These are phyloP conservation scores for Torulaspora gathmanii DNA, from an alignment of 805 yeast species.

Conservation along the genomic window DNA sequence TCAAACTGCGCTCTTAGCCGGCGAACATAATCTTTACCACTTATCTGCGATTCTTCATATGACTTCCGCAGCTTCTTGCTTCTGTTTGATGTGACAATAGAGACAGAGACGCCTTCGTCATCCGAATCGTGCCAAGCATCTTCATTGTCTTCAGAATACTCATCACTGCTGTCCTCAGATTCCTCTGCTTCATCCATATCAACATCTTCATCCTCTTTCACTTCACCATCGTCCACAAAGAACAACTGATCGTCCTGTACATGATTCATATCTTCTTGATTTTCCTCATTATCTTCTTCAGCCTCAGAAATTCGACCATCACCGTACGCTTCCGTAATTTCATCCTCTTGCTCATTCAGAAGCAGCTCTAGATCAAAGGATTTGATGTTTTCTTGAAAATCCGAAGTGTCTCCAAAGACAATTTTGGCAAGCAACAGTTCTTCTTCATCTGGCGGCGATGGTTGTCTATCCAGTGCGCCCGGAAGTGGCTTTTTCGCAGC, in stretches of 20 bases:
- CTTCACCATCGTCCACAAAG: conserved; percentile 28
- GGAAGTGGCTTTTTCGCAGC: conserved; percentile 1
- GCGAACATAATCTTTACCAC: conserved; percentile 55
- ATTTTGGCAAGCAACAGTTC: conserved; percentile 74
- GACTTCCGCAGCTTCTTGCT: conserved; percentile 66
- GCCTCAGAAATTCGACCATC: conserved; percentile 34
- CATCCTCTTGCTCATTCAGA: conserved; percentile 39
- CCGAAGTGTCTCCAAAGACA: conserved; percentile 78
- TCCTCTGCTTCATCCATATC: conserved; percentile 23
- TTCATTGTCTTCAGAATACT: conserved; percentile 35
- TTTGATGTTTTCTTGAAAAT: conserved; percentile 53
- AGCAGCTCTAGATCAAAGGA: conserved; percentile 46
- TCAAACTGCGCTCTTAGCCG: conserved; percentile 70
- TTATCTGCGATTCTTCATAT: conserved; percentile 48
- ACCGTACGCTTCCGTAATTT: conserved; percentile 27
- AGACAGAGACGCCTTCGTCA: conserved; percentile 67
- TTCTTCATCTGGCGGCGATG: conserved; percentile 77
- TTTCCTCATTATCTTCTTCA: conserved; percentile 33
- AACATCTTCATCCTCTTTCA: conserved; percentile 27
- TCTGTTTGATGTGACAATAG: conserved; percentile 55
- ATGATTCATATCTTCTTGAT: conserved; percentile 27
- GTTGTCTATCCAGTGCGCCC: conserved; percentile 9
- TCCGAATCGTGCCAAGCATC: conserved; percentile 87
- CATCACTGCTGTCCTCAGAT: conserved; percentile 38
- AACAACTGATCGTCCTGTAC: conserved; percentile 27